Percentiles rank a stretch among this genome's conserved stretches.
Evolutionary conservation across 2,329 filamentous ascomycete species (phyloP).

Genomic region (Lojkania enalia): DNA sequence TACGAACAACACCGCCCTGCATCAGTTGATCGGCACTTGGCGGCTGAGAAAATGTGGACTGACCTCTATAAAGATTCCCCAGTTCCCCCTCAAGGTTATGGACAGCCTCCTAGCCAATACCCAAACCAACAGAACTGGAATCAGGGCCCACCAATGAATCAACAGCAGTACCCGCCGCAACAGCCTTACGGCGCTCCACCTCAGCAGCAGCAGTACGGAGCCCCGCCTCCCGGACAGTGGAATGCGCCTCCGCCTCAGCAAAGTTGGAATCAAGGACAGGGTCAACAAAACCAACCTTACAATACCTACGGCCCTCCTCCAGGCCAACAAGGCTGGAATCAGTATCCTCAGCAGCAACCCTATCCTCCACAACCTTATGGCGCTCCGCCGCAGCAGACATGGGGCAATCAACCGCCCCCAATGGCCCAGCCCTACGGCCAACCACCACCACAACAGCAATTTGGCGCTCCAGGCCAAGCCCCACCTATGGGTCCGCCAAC

Average conservation of each 20-base stretch:
- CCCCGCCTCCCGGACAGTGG: conserved; percentile 31
- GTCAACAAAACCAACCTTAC: conserved; percentile 8
- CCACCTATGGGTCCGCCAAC: conserved; percentile 46
- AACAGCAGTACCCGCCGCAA: conserved; percentile 10
- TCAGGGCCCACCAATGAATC: conserved; percentile 31
- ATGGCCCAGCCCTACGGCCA: conserved; percentile 34
- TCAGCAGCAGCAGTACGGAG: conserved; percentile 37
- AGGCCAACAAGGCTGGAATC: no score
- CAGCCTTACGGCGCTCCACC: conserved; percentile 16
- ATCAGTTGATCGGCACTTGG: conserved; percentile 4
- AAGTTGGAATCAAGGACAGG: conserved; percentile 27
- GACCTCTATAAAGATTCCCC: conserved; percentile 14
- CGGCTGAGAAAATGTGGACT: conserved; percentile 6
- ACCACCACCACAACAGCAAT: conserved; percentile 26
- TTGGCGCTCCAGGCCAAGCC: conserved; percentile 21
- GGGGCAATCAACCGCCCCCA: conserved; percentile 20
- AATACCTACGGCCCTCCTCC: conserved; percentile 27
- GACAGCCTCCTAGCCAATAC: conserved; percentile 9
- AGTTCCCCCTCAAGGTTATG: conserved; percentile 29
- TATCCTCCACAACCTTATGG: conserved; percentile 16
- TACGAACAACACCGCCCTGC: background rate
- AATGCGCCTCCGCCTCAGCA: conserved; percentile 21
- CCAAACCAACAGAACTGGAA: conserved; percentile 9
- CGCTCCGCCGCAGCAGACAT: conserved; percentile 20
- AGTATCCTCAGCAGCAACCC: conserved; percentile 15